Conservation (phyloP, 805 yeast genomes). For the Candida insectorum region DNA sequence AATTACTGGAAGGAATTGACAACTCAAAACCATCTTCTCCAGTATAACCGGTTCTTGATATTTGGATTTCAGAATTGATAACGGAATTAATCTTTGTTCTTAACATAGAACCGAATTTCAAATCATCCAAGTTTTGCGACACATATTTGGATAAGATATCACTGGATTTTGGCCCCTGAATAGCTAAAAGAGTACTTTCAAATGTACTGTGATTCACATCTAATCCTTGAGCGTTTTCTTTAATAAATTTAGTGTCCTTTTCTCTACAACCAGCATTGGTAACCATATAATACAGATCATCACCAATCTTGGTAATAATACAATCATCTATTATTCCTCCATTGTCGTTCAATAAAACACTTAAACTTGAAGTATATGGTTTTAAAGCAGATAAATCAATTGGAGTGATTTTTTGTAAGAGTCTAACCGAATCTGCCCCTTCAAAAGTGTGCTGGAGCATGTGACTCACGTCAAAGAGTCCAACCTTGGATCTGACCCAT, state of each 20-base stretch:
- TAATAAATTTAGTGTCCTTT: constrained; percentile 68
- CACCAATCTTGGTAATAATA: constrained; percentile 82
- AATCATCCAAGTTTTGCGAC: constrained; percentile 49
- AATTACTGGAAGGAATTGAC: constrained; percentile 55
- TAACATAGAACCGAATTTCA: constrained; percentile 60
- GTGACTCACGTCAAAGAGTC: constrained; percentile 94
- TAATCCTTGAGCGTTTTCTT: constrained; percentile 43
- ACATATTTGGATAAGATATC: constrained; percentile 62
- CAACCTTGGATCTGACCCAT: constrained; percentile 88
- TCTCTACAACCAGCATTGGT: constrained; percentile 95
- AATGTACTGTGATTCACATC: constrained; percentile 44
- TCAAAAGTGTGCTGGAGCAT: constrained; percentile 86
- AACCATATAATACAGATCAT: constrained; percentile 76
- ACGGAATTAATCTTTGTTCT: constrained; percentile 48
- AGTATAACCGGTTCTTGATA: constrained; percentile 96
- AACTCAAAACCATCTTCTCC: constrained; percentile 98
- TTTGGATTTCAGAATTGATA: constrained; percentile 52
- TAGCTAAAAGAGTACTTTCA: constrained; percentile 76
- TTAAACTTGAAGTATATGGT: constrained; percentile 63
- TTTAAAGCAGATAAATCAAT: constrained; percentile 64
- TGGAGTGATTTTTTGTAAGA: constrained; percentile 84
- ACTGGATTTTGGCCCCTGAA: constrained; percentile 91
- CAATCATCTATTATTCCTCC: constrained; percentile 93
- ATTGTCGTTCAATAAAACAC: constrained; percentile 66
- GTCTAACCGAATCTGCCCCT: constrained; percentile 65